These are phyloP conservation scores for Suillus decipiens DNA, from an alignment of 768 basidiomycete species.

Conservation along the genomic window DNA sequence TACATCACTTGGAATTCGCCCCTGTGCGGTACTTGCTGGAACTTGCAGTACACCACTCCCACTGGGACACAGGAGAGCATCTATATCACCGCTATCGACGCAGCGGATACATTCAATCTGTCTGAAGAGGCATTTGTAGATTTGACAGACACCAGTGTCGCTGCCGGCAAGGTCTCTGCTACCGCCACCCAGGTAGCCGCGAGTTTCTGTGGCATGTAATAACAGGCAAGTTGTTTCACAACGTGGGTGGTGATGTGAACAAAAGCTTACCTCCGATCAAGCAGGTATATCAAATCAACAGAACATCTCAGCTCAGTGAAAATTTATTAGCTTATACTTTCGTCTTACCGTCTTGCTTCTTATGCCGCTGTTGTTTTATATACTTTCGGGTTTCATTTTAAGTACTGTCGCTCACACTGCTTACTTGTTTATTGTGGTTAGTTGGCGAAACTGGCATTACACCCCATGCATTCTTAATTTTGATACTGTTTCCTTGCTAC, in stretches of 20 bases:
- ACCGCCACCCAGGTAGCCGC: constrained; percentile 42
- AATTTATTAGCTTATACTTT: not conserved
- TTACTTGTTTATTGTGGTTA: not conserved
- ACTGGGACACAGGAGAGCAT: constrained; percentile 39
- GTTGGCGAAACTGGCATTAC: not conserved
- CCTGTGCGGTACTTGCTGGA: constrained; percentile 63
- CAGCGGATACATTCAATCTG: constrained; percentile 43
- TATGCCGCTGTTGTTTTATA: not conserved
- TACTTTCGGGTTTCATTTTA: not conserved
- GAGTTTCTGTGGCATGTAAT: constrained; percentile 50
- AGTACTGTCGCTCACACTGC: not conserved
- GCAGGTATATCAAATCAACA: not conserved
- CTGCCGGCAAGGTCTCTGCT: constrained; percentile 48
- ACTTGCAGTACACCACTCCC: constrained; percentile 46
- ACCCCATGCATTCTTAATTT: no score
- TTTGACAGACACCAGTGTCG: constrained; percentile 38
- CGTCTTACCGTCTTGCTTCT: not conserved
- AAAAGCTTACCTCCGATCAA: not conserved
- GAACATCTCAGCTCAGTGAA: not conserved
- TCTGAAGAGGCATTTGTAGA: constrained; percentile 36
- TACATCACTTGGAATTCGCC: constrained; percentile 44
- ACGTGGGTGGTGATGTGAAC: not conserved
- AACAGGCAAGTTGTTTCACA: not conserved
- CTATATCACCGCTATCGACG: constrained; percentile 54
- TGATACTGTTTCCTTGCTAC: no score